Evolutionary conservation across 2,329 filamentous ascomycete genomes (phyloP), one percentile per base, ranked within the genome.

Genomic region (Xylaria sp.): DNA sequence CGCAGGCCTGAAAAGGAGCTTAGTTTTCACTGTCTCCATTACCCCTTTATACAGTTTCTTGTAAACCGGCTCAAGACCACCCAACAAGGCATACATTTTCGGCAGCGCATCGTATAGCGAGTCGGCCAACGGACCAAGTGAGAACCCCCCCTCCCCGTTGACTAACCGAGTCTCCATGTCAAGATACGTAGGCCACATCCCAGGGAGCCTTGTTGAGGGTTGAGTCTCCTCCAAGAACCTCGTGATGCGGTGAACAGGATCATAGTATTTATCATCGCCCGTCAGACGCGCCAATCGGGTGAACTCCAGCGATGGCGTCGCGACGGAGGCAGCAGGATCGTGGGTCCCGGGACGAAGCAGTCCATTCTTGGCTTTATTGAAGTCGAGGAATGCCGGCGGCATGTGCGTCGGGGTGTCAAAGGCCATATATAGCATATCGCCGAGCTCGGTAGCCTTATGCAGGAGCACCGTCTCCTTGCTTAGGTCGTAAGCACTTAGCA

Each of bases 241-340:
- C 63, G 86, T 90, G 58, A 92, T 83, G 6, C 83, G 79, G 42
- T 85, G 81, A 60, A 89, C 79, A 3, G 87, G 88, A 69, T 90
- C 87, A 70, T 88, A 91, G 74, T 90, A 92, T 67, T 88, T 91
- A 34, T 81, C 74, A 60, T 91, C 80, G 44, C 83, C 85, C 0
- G 89, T 92, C 58, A 92, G 74, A 70, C 91, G 89, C 1, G 87
- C 86, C 50, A 92, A 75, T 13, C 86, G 80, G 7, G 87, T 90
- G 70, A 92, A 86, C 67, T 92, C 89, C 61, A 92, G 74, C 1
- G 84, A 86, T 54, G 92, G 76, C 3, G 87, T 89, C 4, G 88
- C 88, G 1, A 76, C 72, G 2, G 76, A 75, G 2, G 78, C 78
- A 2, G 77, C 74, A 3, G 78, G 74, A 3, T 79, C 77, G 42